phyloP scores from a whole-genome alignment of 345 rosid species.

The Psidium friedrichsthalianum region DNA sequence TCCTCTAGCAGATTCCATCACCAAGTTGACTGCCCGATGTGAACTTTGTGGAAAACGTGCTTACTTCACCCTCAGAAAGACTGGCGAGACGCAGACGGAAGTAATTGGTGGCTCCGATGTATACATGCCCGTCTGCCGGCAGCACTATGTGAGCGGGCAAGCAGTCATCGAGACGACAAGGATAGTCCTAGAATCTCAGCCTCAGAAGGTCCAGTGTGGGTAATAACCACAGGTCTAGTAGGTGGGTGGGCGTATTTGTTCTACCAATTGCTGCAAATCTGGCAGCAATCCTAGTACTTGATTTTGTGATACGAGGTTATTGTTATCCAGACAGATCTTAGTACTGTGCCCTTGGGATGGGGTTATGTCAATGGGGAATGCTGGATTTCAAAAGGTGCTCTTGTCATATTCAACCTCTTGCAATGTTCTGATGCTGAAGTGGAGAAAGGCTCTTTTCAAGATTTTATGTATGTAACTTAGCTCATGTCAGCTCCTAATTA shows the following conservation, averaged over 20 bases:
- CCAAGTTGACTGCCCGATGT: slow-evolving; percentile 66
- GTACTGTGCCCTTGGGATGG: not conserved
- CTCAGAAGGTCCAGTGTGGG: slow-evolving; percentile 24
- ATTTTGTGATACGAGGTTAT: not conserved
- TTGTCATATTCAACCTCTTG: not conserved
- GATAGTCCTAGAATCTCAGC: slow-evolving; percentile 36
- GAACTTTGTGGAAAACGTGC: slow-evolving; percentile 72
- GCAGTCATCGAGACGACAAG: slow-evolving; percentile 61
- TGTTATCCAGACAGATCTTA: not conserved
- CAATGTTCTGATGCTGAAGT: not conserved
- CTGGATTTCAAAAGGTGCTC: not conserved
- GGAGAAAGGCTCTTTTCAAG: not conserved
- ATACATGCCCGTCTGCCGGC: slow-evolving; percentile 84
- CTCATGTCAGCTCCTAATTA: not conserved
- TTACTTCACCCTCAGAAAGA: slow-evolving; percentile 70
- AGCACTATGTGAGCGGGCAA: slow-evolving; percentile 66
- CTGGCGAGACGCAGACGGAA: slow-evolving; percentile 52
- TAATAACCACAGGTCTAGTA: not conserved
- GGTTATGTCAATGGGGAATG: not conserved
- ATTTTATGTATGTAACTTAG: not conserved
- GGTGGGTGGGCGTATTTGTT: not conserved
- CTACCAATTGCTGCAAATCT: not conserved
- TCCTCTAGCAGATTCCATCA: slow-evolving; percentile 76
- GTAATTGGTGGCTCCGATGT: slow-evolving; percentile 68
- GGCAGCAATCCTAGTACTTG: not conserved